Evolutionary conservation across 768 basidiomycete species (phyloP), one percentile per base, ranked within the genome.

Genomic region (Trametes elegans): DNA sequence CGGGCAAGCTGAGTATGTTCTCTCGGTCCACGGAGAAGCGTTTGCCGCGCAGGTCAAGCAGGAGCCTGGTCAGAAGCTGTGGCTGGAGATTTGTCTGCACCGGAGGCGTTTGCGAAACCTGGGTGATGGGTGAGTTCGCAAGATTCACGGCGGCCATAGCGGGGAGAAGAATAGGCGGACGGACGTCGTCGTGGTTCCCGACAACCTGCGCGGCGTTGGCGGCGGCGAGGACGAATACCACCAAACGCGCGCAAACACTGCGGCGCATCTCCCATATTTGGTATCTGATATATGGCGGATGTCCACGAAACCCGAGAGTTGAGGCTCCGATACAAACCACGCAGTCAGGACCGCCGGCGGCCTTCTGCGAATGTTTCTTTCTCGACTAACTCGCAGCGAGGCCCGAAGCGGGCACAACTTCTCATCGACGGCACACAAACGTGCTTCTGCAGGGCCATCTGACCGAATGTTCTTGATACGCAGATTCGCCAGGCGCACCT

Each of bases 1-100:
- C 97, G 2, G 97, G 97, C 18, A 99, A 80, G 69, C 95, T 93
- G 94, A 98, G 97, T 68, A 99, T 88, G 6, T 90, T 94, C 74
- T 98, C 96, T 62, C 96, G 82, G 74, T 98, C 97, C 39, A 99
- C 93, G 57, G 90, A 86, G 74, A 98, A 95, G 58, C 93, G 86
- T 63, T 73, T 79, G 52, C 94, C 94, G 60, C 97, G 85, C 32
- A 99, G 81, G 74, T 98, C 97, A 63, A 99, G 85, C 49, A 89
- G 82, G 63, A 99, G 79, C 63, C 93, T 81, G 23, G 92, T 88
- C 60, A 98, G 81, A 35, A 96, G 80, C 74, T 93, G 90, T 5
- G 90, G 91, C 72, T 93, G 89, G 29, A 92, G 74, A 63, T 83
- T 85, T 11, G 83, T 78, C 63, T 87, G 85, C 6, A 83, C 71